Evolutionary conservation across 805 yeast genomes (phyloP).

Genomic region (Torulaspora quercuum): DNA sequence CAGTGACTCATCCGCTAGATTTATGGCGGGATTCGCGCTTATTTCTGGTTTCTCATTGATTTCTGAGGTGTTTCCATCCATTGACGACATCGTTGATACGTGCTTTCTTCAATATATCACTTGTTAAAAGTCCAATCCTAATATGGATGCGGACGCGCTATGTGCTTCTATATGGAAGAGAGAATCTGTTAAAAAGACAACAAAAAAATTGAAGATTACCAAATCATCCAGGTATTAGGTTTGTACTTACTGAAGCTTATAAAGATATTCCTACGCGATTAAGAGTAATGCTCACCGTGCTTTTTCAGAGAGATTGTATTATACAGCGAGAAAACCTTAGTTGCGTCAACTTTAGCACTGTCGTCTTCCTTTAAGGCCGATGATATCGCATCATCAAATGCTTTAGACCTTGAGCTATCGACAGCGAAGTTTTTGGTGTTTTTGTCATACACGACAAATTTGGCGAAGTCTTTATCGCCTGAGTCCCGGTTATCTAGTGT

Average conservation of each 20-base stretch:
- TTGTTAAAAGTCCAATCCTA: too few relatives aligned
- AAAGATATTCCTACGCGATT: conserved; percentile 7
- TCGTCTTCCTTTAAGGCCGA: conserved; percentile 26
- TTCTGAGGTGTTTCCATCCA: too few relatives aligned
- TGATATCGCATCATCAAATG: conserved; percentile 25
- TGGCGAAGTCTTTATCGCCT: conserved; percentile 17
- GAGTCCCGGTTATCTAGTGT: conserved; percentile 36
- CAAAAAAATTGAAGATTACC: background rate
- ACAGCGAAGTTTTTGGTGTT: conserved; percentile 21
- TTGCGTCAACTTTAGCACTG: conserved; percentile 36
- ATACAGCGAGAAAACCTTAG: conserved; percentile 49
- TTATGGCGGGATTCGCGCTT: too few relatives aligned
- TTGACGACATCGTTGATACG: too few relatives aligned
- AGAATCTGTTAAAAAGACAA: background rate
- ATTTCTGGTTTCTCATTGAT: too few relatives aligned
- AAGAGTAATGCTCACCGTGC: conserved; percentile 50
- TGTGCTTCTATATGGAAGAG: too few relatives aligned
- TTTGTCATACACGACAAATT: conserved; percentile 24
- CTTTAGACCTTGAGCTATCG: conserved; percentile 20
- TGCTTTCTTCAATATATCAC: too few relatives aligned
- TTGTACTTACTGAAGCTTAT: background rate
- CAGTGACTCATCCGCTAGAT: too few relatives aligned
- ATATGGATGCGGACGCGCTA: too few relatives aligned
- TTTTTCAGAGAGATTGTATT: conserved; percentile 50
- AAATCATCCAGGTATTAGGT: too few relatives aligned